Evolutionary conservation across 768 basidiomycete genomes (phyloP), one percentile per base, ranked within the genome.

Genomic region (Termitomyces sp.): DNA sequence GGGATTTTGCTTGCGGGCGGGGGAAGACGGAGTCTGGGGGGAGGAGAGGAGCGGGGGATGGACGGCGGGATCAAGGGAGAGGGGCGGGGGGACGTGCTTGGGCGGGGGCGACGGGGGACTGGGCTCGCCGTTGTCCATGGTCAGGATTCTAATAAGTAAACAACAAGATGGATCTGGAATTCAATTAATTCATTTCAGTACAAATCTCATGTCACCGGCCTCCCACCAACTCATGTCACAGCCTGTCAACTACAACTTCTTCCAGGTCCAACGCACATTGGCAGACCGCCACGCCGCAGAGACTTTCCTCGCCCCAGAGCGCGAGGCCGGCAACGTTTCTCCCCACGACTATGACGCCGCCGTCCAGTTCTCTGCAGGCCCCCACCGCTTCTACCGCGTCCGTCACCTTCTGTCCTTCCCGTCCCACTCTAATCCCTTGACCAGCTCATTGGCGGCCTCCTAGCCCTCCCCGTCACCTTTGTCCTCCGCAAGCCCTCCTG

Each of bases 1-100:
- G 26, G 93, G 94, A 68, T 95, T 98, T 22, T 78, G 62, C 67
- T 78, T 87, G 33, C 73, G 71, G 42, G 78, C 81, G 34, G 75
- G 59, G 29, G 72, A 65, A 13, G 73, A 55, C 41, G 80, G 77
- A 13, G 75, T 74, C 49, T 66, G 65, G 13, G 74, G 72, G 42
- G 69, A 58, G 51, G 72, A 69, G 58, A 64, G 61, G 59, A 58
- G 51, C 37, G 66, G 59, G 53, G 42, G 64, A 42, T 46, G 28
- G 57, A 20, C 16, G 20, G 36, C 16, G 39, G 58, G 16, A 52
- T 45, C 28, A 36, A 54, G 15, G 51, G 58, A 24, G 58, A 62
- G 29, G 55, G 59, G 47, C 42, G 50, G 45, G 42, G 57, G 51
- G 51, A 58, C 34, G 36, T 51, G 56, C 42, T 26, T 45, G n/a